Evolutionary conservation across 495 filamentous ascomycete species (phyloP), one percentile per base, ranked within the genome.

Genomic region (Tuber borchii): DNA sequence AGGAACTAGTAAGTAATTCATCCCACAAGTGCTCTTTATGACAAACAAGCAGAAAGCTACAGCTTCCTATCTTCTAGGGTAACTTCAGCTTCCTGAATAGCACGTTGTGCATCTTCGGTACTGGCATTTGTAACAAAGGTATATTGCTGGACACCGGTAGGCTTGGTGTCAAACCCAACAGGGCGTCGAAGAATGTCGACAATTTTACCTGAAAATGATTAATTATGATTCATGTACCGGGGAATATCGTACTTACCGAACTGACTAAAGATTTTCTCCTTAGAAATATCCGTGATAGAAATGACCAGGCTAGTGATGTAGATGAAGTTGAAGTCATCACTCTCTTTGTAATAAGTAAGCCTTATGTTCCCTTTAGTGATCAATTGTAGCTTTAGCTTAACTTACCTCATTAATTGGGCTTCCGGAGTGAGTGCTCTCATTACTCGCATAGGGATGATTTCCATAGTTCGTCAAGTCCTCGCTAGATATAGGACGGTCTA

Each of bases 91-190:
- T 61, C 61, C 17, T 70, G 69, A 40, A 83, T 71, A 1, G 81
- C 82, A 46, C 73, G 77, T 71, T 80, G 78, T 17, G 82, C 82
- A 74, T 83, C 81, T 26, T 83, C 78, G 14, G 71, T 43, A 76
- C 74, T 82, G 31, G 69, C 68, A 74, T 76, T 83, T 56, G 69
- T 73, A 77, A 83, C 76, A 76, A 83, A 83, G 2, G 82, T 81
- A 44, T 83, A 83, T 39, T 83, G 79, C n/a, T 77, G 74, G 73
- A 75, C 71, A 26, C 79, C 40, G 44, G 69, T 72, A 17, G 75
- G 71, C 65, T 76, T 75, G 22, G 78, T 73, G 5, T 81, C 79
- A 46, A n/a, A n/a, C n/a, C n/a, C n/a, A n/a, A n/a, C n/a, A n/a
- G n/a, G n/a, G n/a, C n/a, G n/a, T n/a, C n/a, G 77, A 68, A 81